A percentile compares a stretch with the other conserved stretches of the same genome.
Conservation (phyloP, 2,329 filamentous ascomycete genomes). For the Colletotrichum orchidophilum region DNA sequence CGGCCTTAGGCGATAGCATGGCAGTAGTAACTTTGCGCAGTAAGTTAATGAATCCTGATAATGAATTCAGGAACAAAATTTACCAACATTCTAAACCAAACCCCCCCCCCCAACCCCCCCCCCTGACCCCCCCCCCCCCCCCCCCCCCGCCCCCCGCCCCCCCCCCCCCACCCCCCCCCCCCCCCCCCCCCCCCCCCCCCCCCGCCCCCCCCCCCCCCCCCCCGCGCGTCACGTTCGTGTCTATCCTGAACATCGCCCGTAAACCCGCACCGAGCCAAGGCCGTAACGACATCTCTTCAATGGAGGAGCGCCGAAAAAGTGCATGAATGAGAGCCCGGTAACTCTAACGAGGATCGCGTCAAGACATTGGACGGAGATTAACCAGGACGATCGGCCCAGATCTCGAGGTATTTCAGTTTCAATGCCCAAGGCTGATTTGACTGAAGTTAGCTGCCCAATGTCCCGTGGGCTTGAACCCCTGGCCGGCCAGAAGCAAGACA, state of each 20-base stretch:
- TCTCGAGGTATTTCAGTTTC: constrained; percentile 3
- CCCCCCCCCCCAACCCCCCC: too few species aligned
- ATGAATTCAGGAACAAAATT: too few species aligned
- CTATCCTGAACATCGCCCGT: constrained; percentile 15
- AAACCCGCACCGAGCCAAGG: background rate
- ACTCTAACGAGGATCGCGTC: constrained; percentile 29
- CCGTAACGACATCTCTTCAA: background rate
- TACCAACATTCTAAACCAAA: too few species aligned
- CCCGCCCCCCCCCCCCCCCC: too few species aligned
- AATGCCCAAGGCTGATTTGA: background rate
- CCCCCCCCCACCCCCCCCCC: too few species aligned
- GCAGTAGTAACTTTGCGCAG: too few species aligned
- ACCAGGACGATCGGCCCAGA: constrained; percentile 7
- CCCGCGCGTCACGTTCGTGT: background rate
- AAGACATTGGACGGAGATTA: constrained; percentile 19
- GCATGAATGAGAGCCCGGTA: constrained; percentile 22
- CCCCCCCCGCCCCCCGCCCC: too few species aligned
- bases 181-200: too few species aligned
- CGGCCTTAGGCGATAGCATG: too few species aligned
- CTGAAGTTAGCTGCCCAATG: background rate
- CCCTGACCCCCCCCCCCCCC: too few species aligned
- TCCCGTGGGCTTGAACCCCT: background rate
- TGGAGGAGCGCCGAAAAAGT: constrained; percentile 1
- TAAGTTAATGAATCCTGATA: too few species aligned
- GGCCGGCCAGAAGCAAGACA: background rate